Conservation (phyloP, 2,329 filamentous ascomycete species). For the Fusarium guadeloupense region DNA sequence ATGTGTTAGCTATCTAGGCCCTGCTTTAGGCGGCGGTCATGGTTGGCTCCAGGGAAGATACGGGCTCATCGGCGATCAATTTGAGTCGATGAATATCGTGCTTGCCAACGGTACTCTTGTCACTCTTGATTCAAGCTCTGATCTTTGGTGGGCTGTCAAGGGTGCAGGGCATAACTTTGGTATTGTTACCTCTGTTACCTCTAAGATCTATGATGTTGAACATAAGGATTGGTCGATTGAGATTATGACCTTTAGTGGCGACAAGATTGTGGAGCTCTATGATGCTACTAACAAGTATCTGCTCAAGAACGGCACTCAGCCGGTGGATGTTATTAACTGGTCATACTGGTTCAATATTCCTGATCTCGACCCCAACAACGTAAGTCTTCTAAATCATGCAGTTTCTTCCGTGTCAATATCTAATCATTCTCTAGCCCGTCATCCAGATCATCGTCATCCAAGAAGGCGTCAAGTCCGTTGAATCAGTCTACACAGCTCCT, state of each 20-base stretch:
- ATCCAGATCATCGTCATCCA: constrained; percentile 55
- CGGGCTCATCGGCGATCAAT: constrained; percentile 46
- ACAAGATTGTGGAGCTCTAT: constrained; percentile 60
- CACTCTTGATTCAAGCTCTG: constrained; percentile 33
- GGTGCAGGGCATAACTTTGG: constrained; percentile 49
- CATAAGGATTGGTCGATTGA: constrained; percentile 38
- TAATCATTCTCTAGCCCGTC: constrained; percentile 47
- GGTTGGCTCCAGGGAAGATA: constrained; percentile 42
- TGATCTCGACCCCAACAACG: constrained; percentile 51
- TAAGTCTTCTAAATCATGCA: constrained; percentile 29
- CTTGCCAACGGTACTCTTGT: constrained; percentile 41
- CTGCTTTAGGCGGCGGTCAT: constrained; percentile 44
- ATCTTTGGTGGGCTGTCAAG: constrained; percentile 49
- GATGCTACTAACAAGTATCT: constrained; percentile 56
- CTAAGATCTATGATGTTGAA: constrained; percentile 45
- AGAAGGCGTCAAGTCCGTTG: constrained; percentile 53
- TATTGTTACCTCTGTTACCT: constrained; percentile 41
- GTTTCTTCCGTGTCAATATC: not conserved
- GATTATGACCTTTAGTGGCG: constrained; percentile 56
- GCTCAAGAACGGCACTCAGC: constrained; percentile 50
- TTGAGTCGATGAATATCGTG: constrained; percentile 46
- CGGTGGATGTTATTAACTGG: constrained; percentile 58
- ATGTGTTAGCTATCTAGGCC: constrained; percentile 42
- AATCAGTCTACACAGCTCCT: constrained; percentile 51
- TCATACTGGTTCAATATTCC: constrained; percentile 56